Evolutionary conservation across 2,329 filamentous ascomycete genomes (phyloP).

Genomic region (Alternaria ventricosa): DNA sequence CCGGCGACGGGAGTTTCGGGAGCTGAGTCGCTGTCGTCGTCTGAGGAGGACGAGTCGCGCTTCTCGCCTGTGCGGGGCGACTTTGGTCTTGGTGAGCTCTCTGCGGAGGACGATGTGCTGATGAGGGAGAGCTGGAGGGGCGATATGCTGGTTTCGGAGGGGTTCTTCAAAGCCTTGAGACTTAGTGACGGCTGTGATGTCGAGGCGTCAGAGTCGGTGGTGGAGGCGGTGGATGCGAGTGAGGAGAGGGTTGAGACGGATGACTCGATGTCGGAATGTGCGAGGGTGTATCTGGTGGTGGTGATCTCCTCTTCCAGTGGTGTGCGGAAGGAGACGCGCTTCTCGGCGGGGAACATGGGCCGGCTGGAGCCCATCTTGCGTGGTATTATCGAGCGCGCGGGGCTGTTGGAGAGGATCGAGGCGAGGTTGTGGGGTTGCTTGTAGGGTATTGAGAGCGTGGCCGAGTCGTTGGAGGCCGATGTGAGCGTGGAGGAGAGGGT

Average conservation of each 20-base stretch:
- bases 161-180: slow-evolving; percentile 14
- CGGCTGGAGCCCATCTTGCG: slow-evolving; percentile 52
- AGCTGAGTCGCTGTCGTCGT: slow-evolving; percentile 58
- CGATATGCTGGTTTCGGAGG: slow-evolving; percentile 22
- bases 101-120: slow-evolving; percentile 26
- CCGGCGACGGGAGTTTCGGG: slow-evolving; percentile 62
- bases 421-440: slow-evolving; percentile 53
- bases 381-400: slow-evolving; percentile 44
- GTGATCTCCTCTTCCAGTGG: slow-evolving; percentile 66
- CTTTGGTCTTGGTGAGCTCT: slow-evolving; percentile 32
- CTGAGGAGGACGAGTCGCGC: slow-evolving; percentile 52
- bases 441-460: slow-evolving; percentile 51
- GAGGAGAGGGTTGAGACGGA: slow-evolving; percentile 45
- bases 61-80: slow-evolving; percentile 49
- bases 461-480: slow-evolving; percentile 50
- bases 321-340: slow-evolving; percentile 63
- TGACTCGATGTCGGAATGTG: slow-evolving; percentile 62
- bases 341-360: slow-evolving; percentile 61
- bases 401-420: slow-evolving; percentile 57
- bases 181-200: slow-evolving; percentile 23
- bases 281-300: slow-evolving; percentile 61
- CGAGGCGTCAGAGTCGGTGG: slow-evolving; percentile 15
- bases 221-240: slow-evolving; percentile 23
- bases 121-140: slow-evolving; percentile 13
- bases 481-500: slow-evolving; percentile 51